Evolutionary conservation across 1,284 basidiomycete species (phyloP), one percentile per base, ranked within the genome.

Genomic region (Exobasidium rhododendri): DNA sequence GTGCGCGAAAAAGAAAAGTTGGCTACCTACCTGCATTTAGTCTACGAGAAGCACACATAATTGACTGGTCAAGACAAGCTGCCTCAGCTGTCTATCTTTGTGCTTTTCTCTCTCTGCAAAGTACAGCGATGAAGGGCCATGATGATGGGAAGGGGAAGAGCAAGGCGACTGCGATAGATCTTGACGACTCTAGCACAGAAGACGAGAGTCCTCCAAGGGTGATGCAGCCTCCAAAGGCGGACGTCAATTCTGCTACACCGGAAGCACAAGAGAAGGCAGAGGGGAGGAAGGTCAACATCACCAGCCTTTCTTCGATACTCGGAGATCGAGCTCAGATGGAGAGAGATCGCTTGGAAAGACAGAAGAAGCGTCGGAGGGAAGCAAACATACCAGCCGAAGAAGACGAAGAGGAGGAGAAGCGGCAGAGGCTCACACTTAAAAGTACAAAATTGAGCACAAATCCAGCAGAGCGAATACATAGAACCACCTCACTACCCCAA

Each of bases 251-350:
- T 10, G 24, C 13, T 22, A 22, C 13, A 7, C 11, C 6, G 20
- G 24, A 6, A 2, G 20, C 22, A 24, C 20, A 17, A 20, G 47
- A 24, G 13, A 50, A 50, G 26, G 20, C 47, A 3, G 44, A n/a
- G 24, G 24, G 24, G 17, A 45, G 44, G n/a, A 45, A n/a, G 50
- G 52, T 22, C 17, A 57, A 72, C 13, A 31, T 17, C 7, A 40
- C 7, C 17, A 40, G 35, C 35, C 35, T 40, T 10, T 40, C 17
- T 40, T 40, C 35, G 7, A 7, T 40, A 40, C 35, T 75, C 0
- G 69, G 73, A 0, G 67, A 77, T 50, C 66, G 76, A 14, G 40
- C 46, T 1, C 68, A 73, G 57, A 58, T 78, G 4, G 76, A 78
- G 56, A 52, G 54, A 2, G 76, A 74, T 57, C 43, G 76, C 3